Conservation (phyloP, 257 asterid genomes). For the Prunella vulgaris region DNA sequence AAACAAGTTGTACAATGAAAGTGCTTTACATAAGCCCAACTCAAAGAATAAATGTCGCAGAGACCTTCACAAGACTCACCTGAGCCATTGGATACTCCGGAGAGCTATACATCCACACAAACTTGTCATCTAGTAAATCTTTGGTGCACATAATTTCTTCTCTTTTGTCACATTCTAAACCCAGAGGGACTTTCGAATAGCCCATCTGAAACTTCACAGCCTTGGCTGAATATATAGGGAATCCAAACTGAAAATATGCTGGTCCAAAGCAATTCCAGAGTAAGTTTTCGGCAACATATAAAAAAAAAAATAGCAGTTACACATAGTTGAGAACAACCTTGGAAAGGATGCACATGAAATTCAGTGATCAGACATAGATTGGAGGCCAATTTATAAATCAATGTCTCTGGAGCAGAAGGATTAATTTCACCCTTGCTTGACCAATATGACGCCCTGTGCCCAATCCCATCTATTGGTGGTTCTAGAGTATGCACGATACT, state of each 20-base stretch:
- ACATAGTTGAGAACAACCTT: conserved; percentile 42
- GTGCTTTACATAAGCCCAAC: too few species aligned
- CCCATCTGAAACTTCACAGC: conserved; percentile 70
- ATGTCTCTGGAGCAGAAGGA: conserved; percentile 53
- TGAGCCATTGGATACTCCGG: conserved; percentile 68
- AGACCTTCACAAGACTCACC: conserved; percentile 32
- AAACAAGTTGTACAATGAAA: too few species aligned
- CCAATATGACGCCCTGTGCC: conserved; percentile 71
- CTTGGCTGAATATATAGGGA: conserved; percentile 73
- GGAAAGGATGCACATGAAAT: conserved; percentile 69
- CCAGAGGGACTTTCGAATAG: conserved; percentile 33
- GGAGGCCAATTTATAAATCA: conserved; percentile 52
- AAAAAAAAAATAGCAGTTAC: background rate
- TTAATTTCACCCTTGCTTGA: conserved; percentile 65
- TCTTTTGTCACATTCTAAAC: conserved; percentile 18
- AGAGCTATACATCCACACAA: conserved; percentile 63
- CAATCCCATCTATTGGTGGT: conserved; percentile 44
- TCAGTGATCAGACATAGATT: conserved; percentile 59
- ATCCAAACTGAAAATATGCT: conserved; percentile 74
- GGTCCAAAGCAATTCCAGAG: conserved; percentile 25
- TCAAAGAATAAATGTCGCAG: background rate
- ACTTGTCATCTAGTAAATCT: conserved; percentile 34
- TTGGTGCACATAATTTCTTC: conserved; percentile 26
- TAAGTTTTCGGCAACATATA: conserved; percentile 20
- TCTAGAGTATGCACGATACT: conserved; percentile 62